Evolutionary conservation across 1,284 basidiomycete genomes (phyloP).

Genomic region (Cutaneotrichosporon cutaneum): DNA sequence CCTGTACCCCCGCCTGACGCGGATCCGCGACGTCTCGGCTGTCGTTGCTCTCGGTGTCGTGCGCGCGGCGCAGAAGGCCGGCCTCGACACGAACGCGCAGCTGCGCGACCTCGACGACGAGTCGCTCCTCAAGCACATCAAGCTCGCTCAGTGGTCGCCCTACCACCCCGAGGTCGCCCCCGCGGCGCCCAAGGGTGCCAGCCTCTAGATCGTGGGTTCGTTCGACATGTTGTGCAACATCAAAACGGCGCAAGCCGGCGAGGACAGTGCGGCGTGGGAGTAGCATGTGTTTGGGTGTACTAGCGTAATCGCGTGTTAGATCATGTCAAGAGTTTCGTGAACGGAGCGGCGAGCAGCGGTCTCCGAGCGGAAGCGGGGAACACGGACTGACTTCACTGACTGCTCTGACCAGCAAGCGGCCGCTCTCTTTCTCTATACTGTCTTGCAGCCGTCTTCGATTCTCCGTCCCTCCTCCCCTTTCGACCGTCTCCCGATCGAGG

Average conservation of each 20-base stretch:
- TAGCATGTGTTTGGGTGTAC: conserved; percentile 13
- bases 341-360: not conserved
- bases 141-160: conserved; percentile 37
- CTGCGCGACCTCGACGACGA: conserved; percentile 36
- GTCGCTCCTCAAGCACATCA: conserved; percentile 34
- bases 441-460: no score
- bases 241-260: not conserved
- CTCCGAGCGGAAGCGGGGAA: not conserved
- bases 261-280: not conserved
- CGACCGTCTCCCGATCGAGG: no score
- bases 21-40: conserved; percentile 80
- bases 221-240: not conserved
- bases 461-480: no score
- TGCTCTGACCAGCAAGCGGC: no score
- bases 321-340: conserved; percentile 6
- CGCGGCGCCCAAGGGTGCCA: not conserved
- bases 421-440: no score
- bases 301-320: conserved; percentile 6
- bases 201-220: conserved; percentile 13
- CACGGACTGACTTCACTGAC: not conserved
- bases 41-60: conserved; percentile 72
- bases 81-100: conserved; percentile 36
- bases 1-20: conserved; percentile 71
- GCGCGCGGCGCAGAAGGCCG: conserved; percentile 70
- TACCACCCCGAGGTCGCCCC: conserved; percentile 11